phyloP scores from a whole-genome alignment of 2,329 filamentous ascomycete genomes.

The Fonsecaea pugnacius region DNA sequence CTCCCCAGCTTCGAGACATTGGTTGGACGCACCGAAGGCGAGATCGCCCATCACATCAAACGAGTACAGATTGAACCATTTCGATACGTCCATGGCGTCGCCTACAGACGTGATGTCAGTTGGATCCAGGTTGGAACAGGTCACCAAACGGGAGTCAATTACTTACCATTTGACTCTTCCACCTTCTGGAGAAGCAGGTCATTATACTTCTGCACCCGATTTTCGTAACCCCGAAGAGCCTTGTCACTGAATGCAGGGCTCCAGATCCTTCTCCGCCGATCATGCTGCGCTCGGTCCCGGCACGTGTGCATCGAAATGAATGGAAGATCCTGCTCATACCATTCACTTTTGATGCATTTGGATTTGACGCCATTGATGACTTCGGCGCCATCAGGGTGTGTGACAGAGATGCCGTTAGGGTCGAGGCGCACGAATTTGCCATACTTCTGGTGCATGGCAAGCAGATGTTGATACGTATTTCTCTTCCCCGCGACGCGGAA shows the following conservation, averaged over 20 bases:
- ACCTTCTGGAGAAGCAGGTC: constrained; percentile 44
- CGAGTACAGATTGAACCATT: constrained; percentile 44
- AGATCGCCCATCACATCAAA: constrained; percentile 46
- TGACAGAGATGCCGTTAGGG: constrained; percentile 32
- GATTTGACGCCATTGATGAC: constrained; percentile 46
- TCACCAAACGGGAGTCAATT: neutral
- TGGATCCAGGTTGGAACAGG: neutral
- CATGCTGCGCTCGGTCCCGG: constrained; percentile 45
- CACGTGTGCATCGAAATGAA: constrained; percentile 46
- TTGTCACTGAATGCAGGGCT: constrained; percentile 49
- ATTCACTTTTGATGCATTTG: constrained; percentile 48
- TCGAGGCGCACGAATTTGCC: constrained; percentile 34
- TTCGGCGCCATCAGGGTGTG: constrained; percentile 40
- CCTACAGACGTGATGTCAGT: constrained; percentile 7
- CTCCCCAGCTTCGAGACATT: constrained; percentile 40
- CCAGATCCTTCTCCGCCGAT: constrained; percentile 49
- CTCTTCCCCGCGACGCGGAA: constrained; percentile 12
- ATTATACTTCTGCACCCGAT: constrained; percentile 44
- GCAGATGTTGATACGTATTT: constrained; percentile 21
- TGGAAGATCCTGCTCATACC: constrained; percentile 47
- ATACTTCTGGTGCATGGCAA: constrained; percentile 31
- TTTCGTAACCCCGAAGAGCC: constrained; percentile 49
- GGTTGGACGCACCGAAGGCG: constrained; percentile 42
- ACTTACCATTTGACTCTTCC: constrained; percentile 34
- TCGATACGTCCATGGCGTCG: constrained; percentile 44